Evolutionary conservation across 2,329 filamentous ascomycete species (phyloP).

Genomic region (Talaromyces sp.): DNA sequence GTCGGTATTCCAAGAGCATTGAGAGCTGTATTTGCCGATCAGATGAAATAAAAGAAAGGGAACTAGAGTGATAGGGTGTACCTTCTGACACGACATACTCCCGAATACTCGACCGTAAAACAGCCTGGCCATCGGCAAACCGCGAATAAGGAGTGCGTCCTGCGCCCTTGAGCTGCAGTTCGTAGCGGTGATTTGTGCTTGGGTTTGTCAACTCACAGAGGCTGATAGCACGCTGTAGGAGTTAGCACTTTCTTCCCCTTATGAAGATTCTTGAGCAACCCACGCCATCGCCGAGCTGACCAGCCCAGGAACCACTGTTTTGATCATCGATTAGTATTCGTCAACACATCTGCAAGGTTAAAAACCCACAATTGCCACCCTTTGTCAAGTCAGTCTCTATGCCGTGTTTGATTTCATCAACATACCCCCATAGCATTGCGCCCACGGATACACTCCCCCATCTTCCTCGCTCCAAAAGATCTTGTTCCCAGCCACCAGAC

Average conservation of each 20-base stretch:
- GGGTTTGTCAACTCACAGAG: conserved; percentile 85
- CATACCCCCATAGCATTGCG: conserved; percentile 87
- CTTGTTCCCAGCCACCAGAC: conserved; percentile 74
- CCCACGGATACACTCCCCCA: conserved; percentile 92
- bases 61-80: conserved; percentile 12
- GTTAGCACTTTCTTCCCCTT: conserved; percentile 1
- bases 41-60: background rate
- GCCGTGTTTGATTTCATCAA: background rate
- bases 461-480: conserved; percentile 67
- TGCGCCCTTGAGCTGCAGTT: conserved; percentile 90
- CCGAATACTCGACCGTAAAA: conserved; percentile 83
- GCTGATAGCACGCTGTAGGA: conserved; percentile 66
- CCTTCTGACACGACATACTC: conserved; percentile 92
- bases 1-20: conserved; percentile 80
- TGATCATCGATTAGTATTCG: background rate
- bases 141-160: conserved; percentile 90
- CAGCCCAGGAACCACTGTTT: conserved; percentile 74
- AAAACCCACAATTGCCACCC: conserved; percentile 45
- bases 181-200: conserved; percentile 65
- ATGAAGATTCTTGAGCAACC: conserved; percentile 10
- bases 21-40: conserved; percentile 45
- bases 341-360: background rate
- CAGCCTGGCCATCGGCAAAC: conserved; percentile 93
- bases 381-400: conserved; percentile 18
- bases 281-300: conserved; percentile 83